Conservation (phyloP, 441 rosid species). For the Mallotus japonicus region DNA sequence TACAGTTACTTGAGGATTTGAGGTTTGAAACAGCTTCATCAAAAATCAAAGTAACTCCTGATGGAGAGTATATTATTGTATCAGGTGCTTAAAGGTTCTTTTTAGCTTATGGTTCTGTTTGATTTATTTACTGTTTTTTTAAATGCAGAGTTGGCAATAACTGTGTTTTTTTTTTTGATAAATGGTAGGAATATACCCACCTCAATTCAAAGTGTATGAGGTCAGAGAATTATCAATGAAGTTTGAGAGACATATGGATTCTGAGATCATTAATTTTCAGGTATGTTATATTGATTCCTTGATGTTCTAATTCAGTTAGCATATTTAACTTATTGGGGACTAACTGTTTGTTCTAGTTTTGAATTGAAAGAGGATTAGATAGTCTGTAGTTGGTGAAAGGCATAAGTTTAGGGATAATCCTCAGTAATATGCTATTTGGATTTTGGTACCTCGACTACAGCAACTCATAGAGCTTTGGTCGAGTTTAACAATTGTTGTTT, state of each 20-base stretch:
- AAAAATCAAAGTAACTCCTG: slow-evolving; percentile 72
- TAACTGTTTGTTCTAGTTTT: not conserved
- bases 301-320: not conserved
- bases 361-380: not conserved
- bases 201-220: slow-evolving; percentile 86
- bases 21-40: slow-evolving; percentile 78
- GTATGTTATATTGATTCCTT: slow-evolving; percentile 28
- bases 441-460: not conserved
- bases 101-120: not conserved
- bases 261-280: slow-evolving; percentile 86
- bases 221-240: slow-evolving; percentile 68
- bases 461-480: not conserved
- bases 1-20: slow-evolving; percentile 72
- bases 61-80: slow-evolving; percentile 76
- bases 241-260: slow-evolving; percentile 83
- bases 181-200: slow-evolving; percentile 75
- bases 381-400: not conserved
- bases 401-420: not conserved
- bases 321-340: not conserved
- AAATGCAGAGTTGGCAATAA: not conserved
- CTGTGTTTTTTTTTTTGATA: not conserved
- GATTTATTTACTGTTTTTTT: not conserved
- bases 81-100: slow-evolving; percentile 45
- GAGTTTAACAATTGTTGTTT: too few relatives aligned
- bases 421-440: not conserved